phyloP scores from a whole-genome alignment of 164 flowering plant genomes.

The Macadamia tetraphylla region DNA sequence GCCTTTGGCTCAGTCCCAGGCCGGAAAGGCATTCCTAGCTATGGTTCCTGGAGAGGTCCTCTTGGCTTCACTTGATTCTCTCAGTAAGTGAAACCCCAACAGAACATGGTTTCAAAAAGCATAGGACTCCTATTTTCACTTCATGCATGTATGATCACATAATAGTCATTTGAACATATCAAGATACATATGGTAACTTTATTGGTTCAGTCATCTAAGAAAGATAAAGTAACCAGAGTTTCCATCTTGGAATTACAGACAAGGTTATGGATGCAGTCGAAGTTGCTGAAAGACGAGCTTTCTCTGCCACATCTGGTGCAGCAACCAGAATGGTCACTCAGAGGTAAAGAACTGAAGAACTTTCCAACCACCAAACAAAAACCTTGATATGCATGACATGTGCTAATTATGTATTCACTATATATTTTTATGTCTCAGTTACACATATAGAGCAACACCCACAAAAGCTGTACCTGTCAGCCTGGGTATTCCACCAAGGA shows the following conservation, averaged over 20 bases:
- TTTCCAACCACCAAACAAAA: too few species aligned
- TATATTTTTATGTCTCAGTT: too few species aligned
- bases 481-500: too few species aligned
- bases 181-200: too few species aligned
- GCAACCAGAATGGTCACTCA: slow-evolving; percentile 51
- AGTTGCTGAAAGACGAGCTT: slow-evolving; percentile 71
- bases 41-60: slow-evolving; percentile 83
- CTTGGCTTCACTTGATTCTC: slow-evolving; percentile 80
- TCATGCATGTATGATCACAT: neutral
- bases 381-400: too few species aligned
- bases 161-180: neutral
- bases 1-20: slow-evolving; percentile 56
- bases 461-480: too few species aligned
- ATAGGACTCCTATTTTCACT: too few species aligned
- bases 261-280: slow-evolving; percentile 75
- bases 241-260: slow-evolving; percentile 21
- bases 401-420: too few species aligned
- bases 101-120: neutral
- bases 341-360: slow-evolving; percentile 35
- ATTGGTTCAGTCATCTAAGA: neutral
- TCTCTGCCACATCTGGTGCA: slow-evolving; percentile 60
- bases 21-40: slow-evolving; percentile 57
- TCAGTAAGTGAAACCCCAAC: slow-evolving; percentile 56
- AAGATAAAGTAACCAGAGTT: slow-evolving; percentile 1
- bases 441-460: too few species aligned